A percentile compares a stretch with the other conserved stretches of the same genome.
phyloP scores from a whole-genome alignment of 805 yeast genomes.

The Candida gorgasii region DNA sequence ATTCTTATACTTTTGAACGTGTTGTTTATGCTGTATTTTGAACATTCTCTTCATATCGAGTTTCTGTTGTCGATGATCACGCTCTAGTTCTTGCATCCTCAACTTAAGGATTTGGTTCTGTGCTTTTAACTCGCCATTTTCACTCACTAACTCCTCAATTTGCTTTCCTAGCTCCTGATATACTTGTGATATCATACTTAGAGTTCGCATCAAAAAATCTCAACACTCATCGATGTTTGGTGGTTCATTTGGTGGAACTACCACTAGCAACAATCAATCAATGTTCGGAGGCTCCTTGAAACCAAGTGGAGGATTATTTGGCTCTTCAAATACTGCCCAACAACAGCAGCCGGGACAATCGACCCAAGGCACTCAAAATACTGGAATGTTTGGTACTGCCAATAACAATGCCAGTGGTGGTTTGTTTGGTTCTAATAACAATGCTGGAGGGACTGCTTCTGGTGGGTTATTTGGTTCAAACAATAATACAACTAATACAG shows the following conservation, averaged over 20 bases:
- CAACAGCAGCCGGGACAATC: slow-evolving; percentile 11
- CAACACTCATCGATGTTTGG: slow-evolving; percentile 9
- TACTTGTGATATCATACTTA: not conserved
- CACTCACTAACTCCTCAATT: not conserved
- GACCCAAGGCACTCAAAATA: not conserved
- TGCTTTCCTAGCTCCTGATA: slow-evolving; percentile 4
- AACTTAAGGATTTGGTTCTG: slow-evolving; percentile 22
- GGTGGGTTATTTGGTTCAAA: slow-evolving; percentile 24
- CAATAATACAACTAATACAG: slow-evolving; percentile 16
- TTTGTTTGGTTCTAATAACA: slow-evolving; percentile 11
- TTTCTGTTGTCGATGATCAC: slow-evolving; percentile 8
- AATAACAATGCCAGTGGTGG: slow-evolving; percentile 11
- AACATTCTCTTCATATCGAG: slow-evolving; percentile 13
- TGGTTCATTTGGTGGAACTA: slow-evolving; percentile 6
- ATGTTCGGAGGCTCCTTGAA: slow-evolving; percentile 7
- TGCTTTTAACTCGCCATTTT: slow-evolving; percentile 7
- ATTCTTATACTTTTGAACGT: slow-evolving; percentile 14
- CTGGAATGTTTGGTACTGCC: slow-evolving; percentile 21
- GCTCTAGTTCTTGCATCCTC: slow-evolving; percentile 3
- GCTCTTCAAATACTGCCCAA: slow-evolving; percentile 9
- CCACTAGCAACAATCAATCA: slow-evolving; percentile 2
- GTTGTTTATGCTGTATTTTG: slow-evolving; percentile 14
- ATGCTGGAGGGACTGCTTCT: slow-evolving; percentile 8
- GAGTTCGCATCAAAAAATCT: slow-evolving; percentile 6
- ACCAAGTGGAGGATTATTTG: slow-evolving; percentile 15